A percentile compares a stretch with the other conserved stretches of the same genome.
Conservation (phyloP, 148 eudicot species). For the Fagopyrum tataricum region DNA sequence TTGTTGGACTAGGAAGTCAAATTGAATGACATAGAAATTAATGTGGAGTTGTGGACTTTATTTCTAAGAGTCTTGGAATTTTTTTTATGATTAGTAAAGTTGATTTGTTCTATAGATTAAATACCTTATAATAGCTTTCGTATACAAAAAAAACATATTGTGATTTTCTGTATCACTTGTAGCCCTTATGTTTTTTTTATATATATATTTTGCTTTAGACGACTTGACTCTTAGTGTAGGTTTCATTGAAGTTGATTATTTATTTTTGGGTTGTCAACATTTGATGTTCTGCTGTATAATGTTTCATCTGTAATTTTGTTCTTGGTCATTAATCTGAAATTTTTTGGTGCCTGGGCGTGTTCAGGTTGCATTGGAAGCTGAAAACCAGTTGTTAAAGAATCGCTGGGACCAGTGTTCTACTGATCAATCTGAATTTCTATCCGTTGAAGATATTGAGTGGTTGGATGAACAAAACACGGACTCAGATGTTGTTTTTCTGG, state of each 20-base stretch:
- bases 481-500: conserved; percentile 26
- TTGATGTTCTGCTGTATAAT: not conserved
- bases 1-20: not conserved
- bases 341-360: not conserved
- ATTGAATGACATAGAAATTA: not conserved
- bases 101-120: not conserved
- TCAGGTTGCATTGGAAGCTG: conserved; percentile 45
- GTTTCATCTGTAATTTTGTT: not conserved
- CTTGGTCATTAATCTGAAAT: not conserved
- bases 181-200: not conserved
- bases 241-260: not conserved
- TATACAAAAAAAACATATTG: not conserved
- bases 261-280: not conserved
- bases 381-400: conserved; percentile 17
- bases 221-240: not conserved
- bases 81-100: not conserved
- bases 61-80: not conserved
- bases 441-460: conserved; percentile 16
- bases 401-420: conserved; percentile 14
- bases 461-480: conserved; percentile 7
- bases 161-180: not conserved
- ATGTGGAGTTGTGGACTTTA: not conserved
- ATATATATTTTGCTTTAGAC: not conserved
- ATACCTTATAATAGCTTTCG: not conserved
- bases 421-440: conserved; percentile 13